phyloP scores from a whole-genome alignment of 2,329 filamentous ascomycete genomes.

The Curvularia hawaiiensis region DNA sequence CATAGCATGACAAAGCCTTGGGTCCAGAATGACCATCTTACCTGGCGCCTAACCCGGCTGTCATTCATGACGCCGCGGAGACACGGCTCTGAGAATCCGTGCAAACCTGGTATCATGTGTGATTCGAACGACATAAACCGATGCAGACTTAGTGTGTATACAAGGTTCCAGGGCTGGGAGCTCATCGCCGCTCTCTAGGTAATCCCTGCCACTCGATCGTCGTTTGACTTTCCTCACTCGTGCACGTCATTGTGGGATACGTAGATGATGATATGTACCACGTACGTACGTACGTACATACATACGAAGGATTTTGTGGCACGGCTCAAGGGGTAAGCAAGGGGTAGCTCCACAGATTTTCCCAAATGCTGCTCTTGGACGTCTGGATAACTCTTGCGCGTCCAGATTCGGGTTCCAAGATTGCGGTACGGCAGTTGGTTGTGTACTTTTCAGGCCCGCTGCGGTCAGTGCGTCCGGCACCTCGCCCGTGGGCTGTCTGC shows the following conservation, averaged over 20 bases:
- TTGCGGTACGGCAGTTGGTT: background rate
- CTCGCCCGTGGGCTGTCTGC: background rate
- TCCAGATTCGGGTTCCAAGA: background rate
- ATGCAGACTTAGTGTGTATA: background rate
- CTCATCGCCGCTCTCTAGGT: background rate
- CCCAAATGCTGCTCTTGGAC: background rate
- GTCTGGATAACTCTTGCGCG: background rate
- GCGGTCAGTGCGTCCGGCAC: background rate
- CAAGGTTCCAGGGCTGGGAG: background rate
- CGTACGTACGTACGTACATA: background rate
- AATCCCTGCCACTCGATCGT: background rate
- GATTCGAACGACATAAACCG: background rate
- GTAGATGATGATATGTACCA: background rate
- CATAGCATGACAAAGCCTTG: background rate
- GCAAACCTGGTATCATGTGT: background rate
- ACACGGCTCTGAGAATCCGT: background rate
- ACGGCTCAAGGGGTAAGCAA: background rate
- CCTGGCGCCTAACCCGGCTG: background rate
- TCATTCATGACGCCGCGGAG: background rate
- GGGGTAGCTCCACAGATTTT: background rate
- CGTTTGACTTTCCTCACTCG: background rate
- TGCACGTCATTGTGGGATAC: background rate
- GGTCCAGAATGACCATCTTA: background rate
- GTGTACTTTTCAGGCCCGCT: background rate
- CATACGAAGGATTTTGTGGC: background rate